Percentiles rank a stretch among this genome's conserved stretches.
These are phyloP conservation scores for Podaxis mareebaensis DNA, from an alignment of 768 basidiomycete species.

Conservation along the genomic window DNA sequence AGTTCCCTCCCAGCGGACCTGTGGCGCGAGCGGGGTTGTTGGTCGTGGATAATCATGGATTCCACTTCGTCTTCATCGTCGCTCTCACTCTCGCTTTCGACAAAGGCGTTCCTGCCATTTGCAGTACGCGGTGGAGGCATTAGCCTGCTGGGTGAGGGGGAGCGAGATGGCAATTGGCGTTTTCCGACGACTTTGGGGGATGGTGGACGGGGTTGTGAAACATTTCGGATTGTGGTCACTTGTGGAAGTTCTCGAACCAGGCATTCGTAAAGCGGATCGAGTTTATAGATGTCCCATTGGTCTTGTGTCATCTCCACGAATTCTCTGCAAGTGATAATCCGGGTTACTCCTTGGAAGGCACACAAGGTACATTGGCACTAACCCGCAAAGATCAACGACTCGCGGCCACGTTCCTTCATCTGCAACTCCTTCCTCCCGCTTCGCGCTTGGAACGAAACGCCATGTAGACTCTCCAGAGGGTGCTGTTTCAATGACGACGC, in stretches of 20 bases:
- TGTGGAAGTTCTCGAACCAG: slow-evolving; percentile 47
- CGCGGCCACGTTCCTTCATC: slow-evolving; percentile 78
- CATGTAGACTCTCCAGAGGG: slow-evolving; percentile 59
- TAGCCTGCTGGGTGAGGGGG: slow-evolving; percentile 6
- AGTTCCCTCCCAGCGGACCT: slow-evolving; percentile 21
- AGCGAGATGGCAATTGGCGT: slow-evolving; percentile 10
- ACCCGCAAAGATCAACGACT: slow-evolving; percentile 70
- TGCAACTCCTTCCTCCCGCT: slow-evolving; percentile 50
- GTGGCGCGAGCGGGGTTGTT: slow-evolving; percentile 1
- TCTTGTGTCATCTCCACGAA: slow-evolving; percentile 60
- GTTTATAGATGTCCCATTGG: slow-evolving; percentile 86
- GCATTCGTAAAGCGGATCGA: slow-evolving; percentile 76
- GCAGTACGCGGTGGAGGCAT: slow-evolving; percentile 12
- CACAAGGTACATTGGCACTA: slow-evolving; percentile 26
- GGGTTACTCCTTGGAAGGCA: background rate
- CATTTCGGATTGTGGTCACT: slow-evolving; percentile 32
- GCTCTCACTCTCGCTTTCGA: slow-evolving; percentile 24
- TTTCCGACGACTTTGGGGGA: slow-evolving; percentile 13
- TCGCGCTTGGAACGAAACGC: slow-evolving; percentile 79
- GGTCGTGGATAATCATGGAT: slow-evolving; percentile 50
- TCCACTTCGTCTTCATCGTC: slow-evolving; percentile 47
- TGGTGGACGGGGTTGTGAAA: slow-evolving; percentile 21
- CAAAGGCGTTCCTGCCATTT: background rate
- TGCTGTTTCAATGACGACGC: slow-evolving; percentile 71
- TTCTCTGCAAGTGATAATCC: slow-evolving; percentile 35